Percentiles rank a stretch among this genome's conserved stretches.
Conservation (phyloP, 768 basidiomycete species). For the Amanita thiersii region DNA sequence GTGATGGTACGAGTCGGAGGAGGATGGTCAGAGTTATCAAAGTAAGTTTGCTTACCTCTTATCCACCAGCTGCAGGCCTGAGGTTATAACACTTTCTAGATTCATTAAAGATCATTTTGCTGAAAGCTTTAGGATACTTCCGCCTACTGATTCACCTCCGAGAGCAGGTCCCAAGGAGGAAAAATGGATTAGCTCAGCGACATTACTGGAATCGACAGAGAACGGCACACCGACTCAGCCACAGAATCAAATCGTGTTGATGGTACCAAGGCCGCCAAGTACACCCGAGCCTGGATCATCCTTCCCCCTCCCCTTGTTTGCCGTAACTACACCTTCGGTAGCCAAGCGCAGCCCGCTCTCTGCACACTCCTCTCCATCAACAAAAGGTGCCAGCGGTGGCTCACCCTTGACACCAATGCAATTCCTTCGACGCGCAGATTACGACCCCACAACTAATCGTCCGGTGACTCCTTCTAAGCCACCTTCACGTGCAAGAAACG, state of each 20-base stretch:
- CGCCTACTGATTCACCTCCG: conserved; percentile 47
- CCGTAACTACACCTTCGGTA: conserved; percentile 49
- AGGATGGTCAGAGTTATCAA: conserved; percentile 88
- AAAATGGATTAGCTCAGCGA: conserved; percentile 79
- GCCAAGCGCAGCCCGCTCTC: conserved; percentile 43
- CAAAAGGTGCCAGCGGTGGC: conserved; percentile 43
- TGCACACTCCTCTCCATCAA: conserved; percentile 41
- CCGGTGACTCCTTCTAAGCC: conserved; percentile 64
- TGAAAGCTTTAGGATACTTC: conserved; percentile 67
- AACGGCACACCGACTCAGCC: conserved; percentile 16
- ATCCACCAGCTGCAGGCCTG: too few relatives aligned
- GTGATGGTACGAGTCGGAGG: conserved; percentile 97
- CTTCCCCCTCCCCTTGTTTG: conserved; percentile 57
- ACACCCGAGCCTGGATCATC: conserved; percentile 61
- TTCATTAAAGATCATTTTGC: conserved; percentile 86
- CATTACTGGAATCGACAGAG: conserved; percentile 52
- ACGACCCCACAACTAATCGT: conserved; percentile 37
- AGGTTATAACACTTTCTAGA: conserved; percentile 30
- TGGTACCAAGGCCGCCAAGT: conserved; percentile 33
- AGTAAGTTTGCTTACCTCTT: conserved; percentile 38
- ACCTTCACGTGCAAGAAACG: conserved; percentile 31
- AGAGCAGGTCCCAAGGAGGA: conserved; percentile 49
- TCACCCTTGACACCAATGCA: conserved; percentile 78
- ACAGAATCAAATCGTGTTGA: background rate
- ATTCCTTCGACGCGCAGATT: conserved; percentile 75